Evolutionary conservation across 2,329 filamentous ascomycete genomes (phyloP).

Genomic region (Xylariomycetidae sp.): DNA sequence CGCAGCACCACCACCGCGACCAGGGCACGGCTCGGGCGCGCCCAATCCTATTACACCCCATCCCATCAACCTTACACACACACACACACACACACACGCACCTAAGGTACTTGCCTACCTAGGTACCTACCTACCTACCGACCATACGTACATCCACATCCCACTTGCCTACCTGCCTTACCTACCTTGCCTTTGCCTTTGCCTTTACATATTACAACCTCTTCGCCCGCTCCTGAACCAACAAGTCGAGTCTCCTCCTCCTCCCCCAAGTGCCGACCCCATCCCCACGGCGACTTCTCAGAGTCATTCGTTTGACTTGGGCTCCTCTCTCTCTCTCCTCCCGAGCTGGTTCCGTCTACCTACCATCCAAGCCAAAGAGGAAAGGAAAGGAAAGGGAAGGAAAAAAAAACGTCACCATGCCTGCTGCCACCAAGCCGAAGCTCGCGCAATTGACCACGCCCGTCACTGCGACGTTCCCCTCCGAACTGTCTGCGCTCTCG

Average conservation of each 20-base stretch:
- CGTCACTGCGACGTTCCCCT: conserved; percentile 57
- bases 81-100: not conserved
- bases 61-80: not conserved
- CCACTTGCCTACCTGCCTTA: not conserved
- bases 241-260: conserved; percentile 10
- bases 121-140: conserved; percentile 3
- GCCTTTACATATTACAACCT: conserved; percentile 27
- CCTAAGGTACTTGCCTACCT: conserved; percentile 2
- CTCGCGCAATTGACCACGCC: conserved; percentile 57
- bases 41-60: not conserved
- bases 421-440: conserved; percentile 52
- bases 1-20: not conserved
- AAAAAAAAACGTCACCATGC: conserved; percentile 33
- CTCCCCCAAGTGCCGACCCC: conserved; percentile 30
- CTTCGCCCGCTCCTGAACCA: conserved; percentile 18
- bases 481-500: conserved; percentile 54
- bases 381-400: no score
- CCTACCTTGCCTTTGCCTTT: not conserved
- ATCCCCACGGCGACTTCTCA: conserved; percentile 29
- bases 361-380: conserved; percentile 8
- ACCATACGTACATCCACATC: conserved; percentile 2
- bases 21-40: conserved; percentile 5
- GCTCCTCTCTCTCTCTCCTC: conserved; percentile 12
- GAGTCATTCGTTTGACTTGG: conserved; percentile 42
- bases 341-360: conserved; percentile 8